Percentiles rank a stretch among this genome's conserved stretches.
These are phyloP conservation scores for Penicillium sp. DNA, from an alignment of 2,329 filamentous ascomycete genomes.

Conservation along the genomic window DNA sequence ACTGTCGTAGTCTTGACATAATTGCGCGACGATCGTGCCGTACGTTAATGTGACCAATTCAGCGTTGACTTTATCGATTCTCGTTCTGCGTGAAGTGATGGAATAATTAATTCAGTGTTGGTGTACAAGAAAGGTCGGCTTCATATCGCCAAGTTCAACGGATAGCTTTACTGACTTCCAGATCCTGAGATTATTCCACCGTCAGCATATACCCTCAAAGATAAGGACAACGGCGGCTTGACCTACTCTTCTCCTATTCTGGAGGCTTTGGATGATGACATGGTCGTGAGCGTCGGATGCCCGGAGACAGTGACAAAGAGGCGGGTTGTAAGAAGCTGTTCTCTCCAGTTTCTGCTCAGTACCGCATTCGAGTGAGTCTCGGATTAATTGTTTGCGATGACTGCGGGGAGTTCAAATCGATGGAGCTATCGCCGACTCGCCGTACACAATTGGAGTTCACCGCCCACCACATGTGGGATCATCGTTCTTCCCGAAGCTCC, in stretches of 20 bases:
- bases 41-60: constrained; percentile 97
- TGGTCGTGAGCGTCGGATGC: constrained; percentile 17
- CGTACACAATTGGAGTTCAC: constrained; percentile 13
- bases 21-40: constrained; percentile 90
- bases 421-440: constrained; percentile 15
- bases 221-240: not conserved
- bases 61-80: constrained; percentile 95
- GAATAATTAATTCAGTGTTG: constrained; percentile 10
- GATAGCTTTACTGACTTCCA: constrained; percentile 69
- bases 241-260: constrained; percentile 70
- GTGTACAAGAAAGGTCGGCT: too few relatives aligned
- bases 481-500: constrained; percentile 21
- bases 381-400: constrained; percentile 7
- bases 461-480: constrained; percentile 18
- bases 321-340: not conserved
- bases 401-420: constrained; percentile 19
- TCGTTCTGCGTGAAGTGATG: constrained; percentile 56
- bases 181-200: constrained; percentile 54
- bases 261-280: constrained; percentile 59
- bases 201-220: constrained; percentile 17
- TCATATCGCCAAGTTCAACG: not conserved
- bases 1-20: constrained; percentile 92
- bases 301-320: not conserved
- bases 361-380: constrained; percentile 6
- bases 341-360: not conserved